Percentiles rank a stretch among this genome's conserved stretches.
Evolutionary conservation across 805 yeast species (phyloP).

Genomic region (Kregervanrija pseudodelftensis): DNA sequence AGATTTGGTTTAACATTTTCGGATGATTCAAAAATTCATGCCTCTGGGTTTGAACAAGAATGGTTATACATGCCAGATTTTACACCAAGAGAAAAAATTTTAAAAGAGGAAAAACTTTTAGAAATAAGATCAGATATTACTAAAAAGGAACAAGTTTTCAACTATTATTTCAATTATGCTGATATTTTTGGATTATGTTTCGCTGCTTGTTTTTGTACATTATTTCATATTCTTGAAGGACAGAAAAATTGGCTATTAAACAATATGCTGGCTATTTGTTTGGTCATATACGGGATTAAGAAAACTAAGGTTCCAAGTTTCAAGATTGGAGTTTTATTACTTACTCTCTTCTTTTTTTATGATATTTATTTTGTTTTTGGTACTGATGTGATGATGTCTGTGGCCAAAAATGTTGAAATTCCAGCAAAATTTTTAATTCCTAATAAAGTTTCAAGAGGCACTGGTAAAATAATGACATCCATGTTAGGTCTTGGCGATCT

Average conservation of each 20-base stretch:
- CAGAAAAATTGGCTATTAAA: conserved; percentile 38
- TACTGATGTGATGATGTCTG: conserved; percentile 53
- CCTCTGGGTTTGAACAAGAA: conserved; percentile 32
- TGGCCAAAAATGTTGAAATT: conserved; percentile 47
- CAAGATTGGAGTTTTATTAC: conserved; percentile 36
- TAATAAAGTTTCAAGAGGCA: conserved; percentile 15
- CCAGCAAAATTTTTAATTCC: conserved; percentile 49
- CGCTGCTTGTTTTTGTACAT: conserved; percentile 11
- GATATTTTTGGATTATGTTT: conserved; percentile 20
- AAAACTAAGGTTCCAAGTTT: conserved; percentile 35
- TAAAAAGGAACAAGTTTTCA: conserved; percentile 27
- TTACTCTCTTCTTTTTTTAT: conserved; percentile 47
- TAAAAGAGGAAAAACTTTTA: conserved; percentile 21
- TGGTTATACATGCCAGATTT: conserved; percentile 21
- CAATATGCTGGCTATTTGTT: conserved; percentile 35
- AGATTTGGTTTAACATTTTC: conserved; percentile 37
- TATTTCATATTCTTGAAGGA: conserved; percentile 20
- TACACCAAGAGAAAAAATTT: conserved; percentile 24
- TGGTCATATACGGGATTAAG: conserved; percentile 38
- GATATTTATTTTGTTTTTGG: conserved; percentile 65
- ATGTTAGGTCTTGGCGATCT: conserved; percentile 64
- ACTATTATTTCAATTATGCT: conserved; percentile 28
- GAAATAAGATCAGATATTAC: conserved; percentile 17
- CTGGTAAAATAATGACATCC: conserved; percentile 20
- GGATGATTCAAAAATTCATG: conserved; percentile 30